Percentiles rank a stretch among this genome's conserved stretches.
Conservation (phyloP, 257 asterid genomes). For the Cynanchum wilfordii region DNA sequence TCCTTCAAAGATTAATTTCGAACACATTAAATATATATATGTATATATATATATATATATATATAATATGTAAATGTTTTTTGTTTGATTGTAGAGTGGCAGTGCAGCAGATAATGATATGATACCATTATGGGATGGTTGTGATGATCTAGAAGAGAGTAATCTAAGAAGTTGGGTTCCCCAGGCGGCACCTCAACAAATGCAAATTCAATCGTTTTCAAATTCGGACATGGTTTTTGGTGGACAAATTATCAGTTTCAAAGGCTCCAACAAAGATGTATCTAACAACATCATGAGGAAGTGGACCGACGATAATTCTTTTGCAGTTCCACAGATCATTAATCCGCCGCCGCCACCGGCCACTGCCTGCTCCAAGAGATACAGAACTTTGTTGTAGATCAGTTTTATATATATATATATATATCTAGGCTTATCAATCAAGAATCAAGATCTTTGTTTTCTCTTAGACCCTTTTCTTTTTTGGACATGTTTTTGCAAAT, state of each 20-base stretch:
- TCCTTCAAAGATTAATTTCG: background rate
- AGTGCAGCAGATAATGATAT: conserved; percentile 31
- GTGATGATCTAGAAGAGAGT: conserved; percentile 27
- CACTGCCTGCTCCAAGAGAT: conserved; percentile 23
- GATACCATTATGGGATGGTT: conserved; percentile 52
- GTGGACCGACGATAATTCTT: conserved; percentile 50
- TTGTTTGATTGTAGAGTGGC: conserved; percentile 24
- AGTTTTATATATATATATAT: background rate
- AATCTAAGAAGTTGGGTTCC: conserved; percentile 54
- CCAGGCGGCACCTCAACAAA: conserved; percentile 35
- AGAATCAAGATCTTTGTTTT: background rate
- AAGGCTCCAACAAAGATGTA: conserved; percentile 34
- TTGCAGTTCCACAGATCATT: conserved; percentile 74
- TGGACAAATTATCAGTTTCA: conserved; percentile 35
- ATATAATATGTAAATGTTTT: background rate
- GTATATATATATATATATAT: too few species aligned
- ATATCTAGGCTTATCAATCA: background rate
- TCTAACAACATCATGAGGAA: conserved; percentile 30
- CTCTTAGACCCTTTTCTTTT: background rate
- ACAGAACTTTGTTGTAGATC: conserved; percentile 19
- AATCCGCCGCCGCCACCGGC: conserved; percentile 26
- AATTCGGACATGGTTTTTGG: conserved; percentile 32
- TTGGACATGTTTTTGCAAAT: background rate
- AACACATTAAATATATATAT: too few species aligned
- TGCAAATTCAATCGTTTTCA: conserved; percentile 34